A percentile compares a stretch with the other conserved stretches of the same genome.
Conservation (phyloP, 208 protist genomes). For the Trypanosoma scelopori region DNA sequence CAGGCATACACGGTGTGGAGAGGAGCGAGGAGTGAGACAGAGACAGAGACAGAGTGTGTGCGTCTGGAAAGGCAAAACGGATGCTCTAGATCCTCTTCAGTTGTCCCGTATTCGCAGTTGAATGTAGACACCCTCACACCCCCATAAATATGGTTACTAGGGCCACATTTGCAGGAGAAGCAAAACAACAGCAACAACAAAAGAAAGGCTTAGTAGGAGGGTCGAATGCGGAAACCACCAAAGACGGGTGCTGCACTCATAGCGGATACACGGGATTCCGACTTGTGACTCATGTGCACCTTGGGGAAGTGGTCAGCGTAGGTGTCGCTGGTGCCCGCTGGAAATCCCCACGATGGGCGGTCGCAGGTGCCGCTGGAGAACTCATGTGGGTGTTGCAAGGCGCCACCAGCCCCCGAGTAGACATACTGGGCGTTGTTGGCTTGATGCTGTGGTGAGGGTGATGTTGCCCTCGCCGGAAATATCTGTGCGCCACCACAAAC, state of each 20-base stretch:
- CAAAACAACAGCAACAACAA: conserved; percentile 2
- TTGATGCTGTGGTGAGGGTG: no score
- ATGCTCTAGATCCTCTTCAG: no score
- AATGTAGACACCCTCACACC: no score
- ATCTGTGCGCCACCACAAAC: neutral
- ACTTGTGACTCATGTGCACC: conserved; percentile 10
- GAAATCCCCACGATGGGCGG: neutral
- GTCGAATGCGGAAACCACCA: conserved; percentile 29
- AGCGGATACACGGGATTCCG: conserved; percentile 11
- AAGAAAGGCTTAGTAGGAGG: conserved; percentile 1
- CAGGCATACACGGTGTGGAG: no score
- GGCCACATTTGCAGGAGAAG: no score
- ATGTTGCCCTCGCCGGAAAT: neutral
- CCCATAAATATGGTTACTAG: no score
- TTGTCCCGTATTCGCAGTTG: no score
- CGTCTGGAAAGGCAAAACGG: no score
- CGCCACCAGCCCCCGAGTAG: neutral
- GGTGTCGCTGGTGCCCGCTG: neutral
- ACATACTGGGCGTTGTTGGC: neutral
- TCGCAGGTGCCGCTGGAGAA: neutral
- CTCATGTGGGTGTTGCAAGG: neutral
- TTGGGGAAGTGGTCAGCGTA: conserved; percentile 15
- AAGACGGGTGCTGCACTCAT: conserved; percentile 22
- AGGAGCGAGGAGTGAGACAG: no score
- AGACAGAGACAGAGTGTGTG: no score